Conservation (phyloP, 768 basidiomycete genomes). For the Calocera cornea region DNA sequence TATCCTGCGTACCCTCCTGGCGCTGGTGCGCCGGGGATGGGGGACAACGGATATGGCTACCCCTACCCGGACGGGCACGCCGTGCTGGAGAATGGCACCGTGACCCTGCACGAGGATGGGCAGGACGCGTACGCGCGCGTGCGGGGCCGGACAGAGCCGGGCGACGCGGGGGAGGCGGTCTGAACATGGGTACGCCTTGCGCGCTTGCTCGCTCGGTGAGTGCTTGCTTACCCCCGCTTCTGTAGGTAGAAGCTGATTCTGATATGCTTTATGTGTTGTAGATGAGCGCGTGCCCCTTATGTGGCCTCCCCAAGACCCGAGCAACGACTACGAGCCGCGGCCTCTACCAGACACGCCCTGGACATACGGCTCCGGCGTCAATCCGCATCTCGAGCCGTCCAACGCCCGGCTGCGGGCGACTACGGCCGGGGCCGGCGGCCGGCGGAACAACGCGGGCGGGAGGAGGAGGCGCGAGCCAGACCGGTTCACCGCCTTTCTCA, state of each 20-base stretch:
- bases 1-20: not conserved
- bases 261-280: conserved; percentile 18
- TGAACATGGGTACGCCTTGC: not conserved
- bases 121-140: not conserved
- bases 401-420: conserved; percentile 27
- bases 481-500: not conserved
- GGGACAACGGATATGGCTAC: not conserved
- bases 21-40: too few relatives aligned
- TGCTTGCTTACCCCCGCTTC: conserved; percentile 4
- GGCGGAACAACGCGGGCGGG: conserved; percentile 27
- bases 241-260: conserved; percentile 8
- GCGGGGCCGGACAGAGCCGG: conserved; percentile 2
- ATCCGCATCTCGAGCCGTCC: conserved; percentile 59
- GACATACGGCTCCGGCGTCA: conserved; percentile 70
- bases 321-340: conserved; percentile 18
- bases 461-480: conserved; percentile 21
- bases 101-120: conserved; percentile 7
- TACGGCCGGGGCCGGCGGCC: conserved; percentile 24
- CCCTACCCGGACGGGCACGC: not conserved
- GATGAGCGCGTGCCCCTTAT: conserved; percentile 27
- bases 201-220: not conserved
- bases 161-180: conserved; percentile 7
- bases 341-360: conserved; percentile 55
- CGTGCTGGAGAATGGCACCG: conserved; percentile 6
- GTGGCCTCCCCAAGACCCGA: conserved; percentile 71